These are phyloP conservation scores for Lentinula sp. DNA, from an alignment of 768 basidiomycete species.

Conservation along the genomic window DNA sequence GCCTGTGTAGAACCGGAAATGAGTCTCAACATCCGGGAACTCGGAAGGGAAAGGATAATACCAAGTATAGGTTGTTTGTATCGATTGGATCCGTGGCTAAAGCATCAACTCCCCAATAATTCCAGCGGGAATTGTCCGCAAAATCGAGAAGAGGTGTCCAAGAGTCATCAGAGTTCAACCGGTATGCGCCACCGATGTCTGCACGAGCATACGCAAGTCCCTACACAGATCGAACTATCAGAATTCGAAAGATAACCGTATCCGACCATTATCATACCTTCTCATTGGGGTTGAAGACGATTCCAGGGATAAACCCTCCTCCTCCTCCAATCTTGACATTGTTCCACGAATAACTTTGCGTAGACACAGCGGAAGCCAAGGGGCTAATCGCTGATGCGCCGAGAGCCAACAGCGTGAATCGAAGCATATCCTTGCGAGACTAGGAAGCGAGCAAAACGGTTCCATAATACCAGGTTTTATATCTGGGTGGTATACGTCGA, in stretches of 20 bases:
- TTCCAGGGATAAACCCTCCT: slow-evolving; percentile 46
- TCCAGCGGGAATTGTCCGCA: slow-evolving; percentile 37
- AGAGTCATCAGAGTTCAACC: slow-evolving; percentile 50
- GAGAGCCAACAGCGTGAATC: slow-evolving; percentile 20
- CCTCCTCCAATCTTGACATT: slow-evolving; percentile 47
- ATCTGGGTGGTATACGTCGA: background rate
- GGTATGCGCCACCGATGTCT: slow-evolving; percentile 64
- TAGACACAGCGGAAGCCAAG: slow-evolving; percentile 31
- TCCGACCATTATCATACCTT: slow-evolving; percentile 20
- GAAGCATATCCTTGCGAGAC: background rate
- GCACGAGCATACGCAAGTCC: slow-evolving; percentile 62
- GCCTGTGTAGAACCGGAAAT: slow-evolving; percentile 25
- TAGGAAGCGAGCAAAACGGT: background rate
- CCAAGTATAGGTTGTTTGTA: slow-evolving; percentile 40
- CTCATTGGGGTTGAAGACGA: slow-evolving; percentile 56
- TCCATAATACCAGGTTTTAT: background rate
- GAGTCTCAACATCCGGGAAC: background rate
- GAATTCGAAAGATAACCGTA: background rate
- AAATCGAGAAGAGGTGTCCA: slow-evolving; percentile 64
- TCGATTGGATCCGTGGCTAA: slow-evolving; percentile 59
- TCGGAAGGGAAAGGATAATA: slow-evolving; percentile 13
- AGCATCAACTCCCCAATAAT: slow-evolving; percentile 57
- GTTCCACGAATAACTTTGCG: slow-evolving; percentile 54
- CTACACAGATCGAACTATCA: slow-evolving; percentile 15
- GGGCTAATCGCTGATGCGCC: slow-evolving; percentile 19